phyloP scores from a whole-genome alignment of 306 rosid genomes.

The Purshia tridentata region DNA sequence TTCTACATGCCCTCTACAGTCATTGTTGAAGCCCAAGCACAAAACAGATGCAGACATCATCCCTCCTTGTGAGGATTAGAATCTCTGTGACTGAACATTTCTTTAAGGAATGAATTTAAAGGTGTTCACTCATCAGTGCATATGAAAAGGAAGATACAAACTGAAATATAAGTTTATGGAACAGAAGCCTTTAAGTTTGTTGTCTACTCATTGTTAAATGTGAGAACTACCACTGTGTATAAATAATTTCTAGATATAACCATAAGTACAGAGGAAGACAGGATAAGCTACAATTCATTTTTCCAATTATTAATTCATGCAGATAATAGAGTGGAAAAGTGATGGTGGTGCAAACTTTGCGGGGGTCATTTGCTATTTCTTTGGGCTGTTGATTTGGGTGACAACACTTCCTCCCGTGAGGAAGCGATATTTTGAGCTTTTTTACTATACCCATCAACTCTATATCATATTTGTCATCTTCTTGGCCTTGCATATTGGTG shows the following conservation, averaged over 20 bases:
- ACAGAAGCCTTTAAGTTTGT: background rate
- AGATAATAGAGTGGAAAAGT: slow-evolving; percentile 55
- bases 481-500: slow-evolving; percentile 66
- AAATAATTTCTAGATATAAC: background rate
- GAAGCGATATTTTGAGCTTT: slow-evolving; percentile 54
- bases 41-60: too few species aligned
- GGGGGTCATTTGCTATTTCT: slow-evolving; percentile 62
- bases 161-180: background rate
- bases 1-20: too few species aligned
- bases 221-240: background rate
- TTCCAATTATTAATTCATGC: slow-evolving; percentile 10
- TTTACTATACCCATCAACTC: slow-evolving; percentile 70
- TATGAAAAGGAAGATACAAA: too few species aligned
- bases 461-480: slow-evolving; percentile 54
- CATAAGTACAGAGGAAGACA: background rate
- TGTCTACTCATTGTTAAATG: background rate
- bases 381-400: slow-evolving; percentile 45
- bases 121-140: too few species aligned
- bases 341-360: slow-evolving; percentile 58
- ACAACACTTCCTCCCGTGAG: slow-evolving; percentile 66
- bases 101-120: too few species aligned
- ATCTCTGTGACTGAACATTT: too few species aligned
- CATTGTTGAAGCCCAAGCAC: too few species aligned
- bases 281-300: background rate
- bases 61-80: too few species aligned